These are phyloP conservation scores for Cladosporium colombiae DNA, from an alignment of 2,329 filamentous ascomycete genomes.

Conservation along the genomic window DNA sequence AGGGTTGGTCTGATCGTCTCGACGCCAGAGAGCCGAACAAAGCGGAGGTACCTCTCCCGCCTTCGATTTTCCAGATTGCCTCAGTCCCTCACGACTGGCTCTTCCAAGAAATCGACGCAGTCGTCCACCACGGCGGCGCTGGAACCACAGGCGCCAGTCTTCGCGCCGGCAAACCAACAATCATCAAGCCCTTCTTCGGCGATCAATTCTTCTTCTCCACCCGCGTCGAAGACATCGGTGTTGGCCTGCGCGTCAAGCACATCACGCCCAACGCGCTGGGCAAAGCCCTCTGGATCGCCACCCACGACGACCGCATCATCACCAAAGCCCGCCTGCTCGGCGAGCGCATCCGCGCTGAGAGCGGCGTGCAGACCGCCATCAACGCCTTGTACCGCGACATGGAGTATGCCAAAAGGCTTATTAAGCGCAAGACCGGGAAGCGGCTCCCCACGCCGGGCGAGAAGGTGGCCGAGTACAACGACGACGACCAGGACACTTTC, in stretches of 20 bases:
- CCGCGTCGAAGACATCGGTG: conserved; percentile 87
- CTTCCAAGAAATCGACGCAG: conserved; percentile 89
- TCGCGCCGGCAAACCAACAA: conserved; percentile 86
- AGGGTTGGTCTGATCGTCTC: conserved; percentile 92
- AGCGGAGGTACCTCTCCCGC: conserved; percentile 68
- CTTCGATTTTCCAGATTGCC: conserved; percentile 84
- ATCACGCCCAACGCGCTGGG: conserved; percentile 86
- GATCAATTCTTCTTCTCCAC: conserved; percentile 96
- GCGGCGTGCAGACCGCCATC: conserved; percentile 86
- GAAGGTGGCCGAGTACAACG: conserved; percentile 24
- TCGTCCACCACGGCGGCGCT: conserved; percentile 89
- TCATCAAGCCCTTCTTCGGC: conserved; percentile 95
- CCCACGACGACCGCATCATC: conserved; percentile 88
- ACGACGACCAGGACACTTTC: conserved; percentile 36
- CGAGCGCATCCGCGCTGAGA: conserved; percentile 86
- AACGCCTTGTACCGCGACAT: conserved; percentile 92
- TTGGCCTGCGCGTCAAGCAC: conserved; percentile 85
- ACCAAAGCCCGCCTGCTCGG: conserved; percentile 79
- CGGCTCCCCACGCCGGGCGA: conserved; percentile 11
- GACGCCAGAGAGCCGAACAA: conserved; percentile 60
- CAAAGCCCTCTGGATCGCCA: conserved; percentile 85
- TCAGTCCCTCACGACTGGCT: conserved; percentile 96
- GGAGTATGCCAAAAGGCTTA: conserved; percentile 84
- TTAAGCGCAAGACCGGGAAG: conserved; percentile 57
- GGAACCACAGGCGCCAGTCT: conserved; percentile 94